Evolutionary conservation across 2,329 filamentous ascomycete genomes (phyloP), one percentile per base, ranked within the genome.

Genomic region (Simplicillium sp.): DNA sequence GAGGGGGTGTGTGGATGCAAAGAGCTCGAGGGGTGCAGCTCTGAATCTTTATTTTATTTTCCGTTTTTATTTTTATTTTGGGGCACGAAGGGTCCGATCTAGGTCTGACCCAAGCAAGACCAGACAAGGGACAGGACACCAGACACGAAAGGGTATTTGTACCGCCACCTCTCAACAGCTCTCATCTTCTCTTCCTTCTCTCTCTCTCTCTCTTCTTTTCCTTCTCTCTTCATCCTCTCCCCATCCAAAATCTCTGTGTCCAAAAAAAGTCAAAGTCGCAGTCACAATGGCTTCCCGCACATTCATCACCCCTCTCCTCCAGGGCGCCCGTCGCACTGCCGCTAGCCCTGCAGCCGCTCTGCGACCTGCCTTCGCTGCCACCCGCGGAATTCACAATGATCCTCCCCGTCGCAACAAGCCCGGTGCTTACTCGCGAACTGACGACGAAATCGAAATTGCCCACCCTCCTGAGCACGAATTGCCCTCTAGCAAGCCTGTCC

Each of bases 381-480:
- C 48, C n/a, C 56, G 59, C 46, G 47, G 44, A 42, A 49, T 64
- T 25, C 60, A 64, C 46, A 54, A 47, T 42, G 54, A 48, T 11
- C 53, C 56, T 18, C 49, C 60, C 13, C 59, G 58, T n/a, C 55
- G 53, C 45, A 57, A 65, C 45, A 66, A 65, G 49, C 66, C 70
- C 12, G 85, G 86, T 40, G 70, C 77, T 45, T 85, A 82, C 58
- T 85, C 87, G 13, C 82, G 86, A 54, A 94, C 87, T 9, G 85
- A 94, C 54, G 75, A 87, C 38, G 77, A 71, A 41, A 82, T 94
- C 46, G 76, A 79, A 32, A 80, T 92, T 47, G 79, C 87, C 59
- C 87, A 94, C 56, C 87, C 87, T 1, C 75, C 77, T 31, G 83
- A 87, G 54, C 65, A 75, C 42, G 76, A 88, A 45, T 73, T 92